Percentiles rank a stretch among this genome's conserved stretches.
Conservation (phyloP, 495 filamentous ascomycete genomes). For the Cenococcum geophilum region DNA sequence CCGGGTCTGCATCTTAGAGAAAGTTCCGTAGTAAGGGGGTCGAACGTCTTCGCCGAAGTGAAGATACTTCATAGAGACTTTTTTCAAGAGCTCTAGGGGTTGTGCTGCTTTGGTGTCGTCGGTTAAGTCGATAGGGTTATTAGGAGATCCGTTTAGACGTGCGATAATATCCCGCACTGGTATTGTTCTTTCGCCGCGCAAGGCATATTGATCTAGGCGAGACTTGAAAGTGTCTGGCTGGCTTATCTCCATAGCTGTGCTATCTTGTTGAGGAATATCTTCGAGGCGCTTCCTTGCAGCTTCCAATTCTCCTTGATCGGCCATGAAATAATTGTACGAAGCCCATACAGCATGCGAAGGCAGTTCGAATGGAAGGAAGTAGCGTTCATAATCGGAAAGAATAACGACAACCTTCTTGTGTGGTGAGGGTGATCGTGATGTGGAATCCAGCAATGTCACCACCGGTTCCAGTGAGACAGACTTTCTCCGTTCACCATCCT, state of each 20-base stretch:
- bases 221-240: constrained; percentile 14
- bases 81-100: constrained; percentile 51
- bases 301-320: constrained; percentile 10
- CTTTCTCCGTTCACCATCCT: constrained; percentile 23
- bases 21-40: constrained; percentile 85
- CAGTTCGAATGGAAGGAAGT: constrained; percentile 71
- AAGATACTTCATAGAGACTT: constrained; percentile 68
- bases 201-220: constrained; percentile 39
- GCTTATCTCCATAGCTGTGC: neutral
- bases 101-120: constrained; percentile 31
- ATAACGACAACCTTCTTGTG: constrained; percentile 25
- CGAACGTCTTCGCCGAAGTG: constrained; percentile 82
- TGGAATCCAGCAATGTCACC: constrained; percentile 25
- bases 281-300: constrained; percentile 22
- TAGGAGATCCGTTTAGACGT: constrained; percentile 31
- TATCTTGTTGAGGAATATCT: neutral
- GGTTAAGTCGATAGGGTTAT: constrained; percentile 45
- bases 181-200: constrained; percentile 47
- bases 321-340: constrained; percentile 23
- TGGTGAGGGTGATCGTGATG: constrained; percentile 24
- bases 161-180: constrained; percentile 64
- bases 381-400: constrained; percentile 58
- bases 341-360: constrained; percentile 33
- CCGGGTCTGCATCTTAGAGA: constrained; percentile 52
- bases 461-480: constrained; percentile 33